Evolutionary conservation across 306 rosid genomes (phyloP), one percentile per base, ranked within the genome.

Genomic region (Trifolium pratense): DNA sequence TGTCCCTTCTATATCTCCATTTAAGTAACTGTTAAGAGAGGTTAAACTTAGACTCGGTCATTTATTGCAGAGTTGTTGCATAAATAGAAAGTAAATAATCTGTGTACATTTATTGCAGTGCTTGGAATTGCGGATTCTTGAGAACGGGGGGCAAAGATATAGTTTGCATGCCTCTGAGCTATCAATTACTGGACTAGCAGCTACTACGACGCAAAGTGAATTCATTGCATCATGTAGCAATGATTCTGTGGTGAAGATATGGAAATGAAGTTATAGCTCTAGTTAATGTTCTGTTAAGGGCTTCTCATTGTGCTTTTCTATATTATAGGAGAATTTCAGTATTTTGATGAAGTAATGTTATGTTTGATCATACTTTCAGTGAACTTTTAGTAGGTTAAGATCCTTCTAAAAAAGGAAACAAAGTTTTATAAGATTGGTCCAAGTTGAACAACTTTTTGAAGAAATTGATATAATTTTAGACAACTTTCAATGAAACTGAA

Each of bases 171-270:
- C 34, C 34, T 2, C 31, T 11, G 2, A 12, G 20, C 3, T 3
- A 39, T 39, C 32, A 65, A 20, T 65, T 40, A 40, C 34, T 65
- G 70, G 52, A 65, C 12, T 39, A 18, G 34, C 70, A 40, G 52
- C 70, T 39, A 39, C 70, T 5, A 20, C 26, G 2, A 25, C 70
- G 2, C 34, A 20, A 40, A 65, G 46, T 39, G 12, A 20, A 65
- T 6, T 5, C 1, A 65, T 65, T 65, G 70, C 70, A 20, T 39
- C 70, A 21, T 17, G 17, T 11, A 65, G 70, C 34, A 18, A 1
- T 40, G 29, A 65, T 12, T 37, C 49, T 39, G 14, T 39, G n/a
- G 51, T 65, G 49, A 65, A 65, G 8, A 39, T 65, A 39, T 65
- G 70, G 70, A 39, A 65, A 39, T 64, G 52, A 37, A 37, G 56